These are phyloP conservation scores for Castanea sativa DNA, from an alignment of 306 rosid genomes.

Conservation along the genomic window DNA sequence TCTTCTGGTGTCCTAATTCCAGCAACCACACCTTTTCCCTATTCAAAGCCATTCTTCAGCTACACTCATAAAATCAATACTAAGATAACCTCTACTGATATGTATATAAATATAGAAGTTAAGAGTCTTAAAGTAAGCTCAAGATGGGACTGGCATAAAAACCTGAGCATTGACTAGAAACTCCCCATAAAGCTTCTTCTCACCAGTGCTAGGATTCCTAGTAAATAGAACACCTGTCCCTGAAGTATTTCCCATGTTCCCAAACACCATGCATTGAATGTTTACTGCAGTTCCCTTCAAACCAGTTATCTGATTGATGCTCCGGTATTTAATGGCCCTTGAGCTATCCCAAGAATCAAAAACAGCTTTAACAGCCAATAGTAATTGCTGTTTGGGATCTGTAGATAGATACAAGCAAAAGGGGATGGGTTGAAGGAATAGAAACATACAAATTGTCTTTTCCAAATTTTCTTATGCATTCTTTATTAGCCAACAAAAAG, in stretches of 20 bases:
- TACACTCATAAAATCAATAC: constrained; percentile 9
- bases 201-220: constrained; percentile 97
- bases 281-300: constrained; percentile 94
- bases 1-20: constrained; percentile 97
- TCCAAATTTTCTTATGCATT: not conserved
- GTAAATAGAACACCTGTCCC: constrained; percentile 98
- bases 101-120: not conserved
- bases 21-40: constrained; percentile 99
- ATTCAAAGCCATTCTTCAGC: constrained; percentile 24
- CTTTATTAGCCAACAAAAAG: not conserved
- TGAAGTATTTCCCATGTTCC: constrained; percentile 93
- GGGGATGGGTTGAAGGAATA: not conserved
- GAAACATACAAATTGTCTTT: not conserved
- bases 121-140: constrained; percentile 12
- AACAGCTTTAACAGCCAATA: constrained; percentile 80
- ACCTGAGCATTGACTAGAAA: constrained; percentile 98
- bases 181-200: constrained; percentile 91
- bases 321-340: constrained; percentile 84
- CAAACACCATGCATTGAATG: constrained; percentile 94
- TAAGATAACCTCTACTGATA: constrained; percentile 4
- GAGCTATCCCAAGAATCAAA: constrained; percentile 98
- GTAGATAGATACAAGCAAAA: constrained; percentile 20
- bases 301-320: constrained; percentile 84
- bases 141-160: constrained; percentile 25
- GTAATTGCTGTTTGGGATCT: constrained; percentile 92